Evolutionary conservation across 176 grass and related monocot species (phyloP).

Genomic region (Hsuehochloa calcarea): DNA sequence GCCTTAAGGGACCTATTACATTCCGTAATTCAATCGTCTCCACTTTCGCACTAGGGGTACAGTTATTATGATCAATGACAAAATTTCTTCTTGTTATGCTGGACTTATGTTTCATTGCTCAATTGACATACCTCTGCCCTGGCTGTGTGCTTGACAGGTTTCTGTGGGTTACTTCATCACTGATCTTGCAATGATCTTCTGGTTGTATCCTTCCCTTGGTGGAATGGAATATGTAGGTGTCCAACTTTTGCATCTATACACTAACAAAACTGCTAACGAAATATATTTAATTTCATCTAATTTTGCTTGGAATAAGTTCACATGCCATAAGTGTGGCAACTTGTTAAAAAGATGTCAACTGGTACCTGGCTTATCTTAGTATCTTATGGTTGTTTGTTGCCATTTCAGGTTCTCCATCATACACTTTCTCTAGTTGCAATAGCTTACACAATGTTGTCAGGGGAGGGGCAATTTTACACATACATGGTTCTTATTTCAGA

Average conservation of each 20-base stretch:
- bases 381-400: slow-evolving; percentile 28
- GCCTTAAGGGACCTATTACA: slow-evolving; percentile 55
- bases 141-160: slow-evolving; percentile 55
- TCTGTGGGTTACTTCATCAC: slow-evolving; percentile 92
- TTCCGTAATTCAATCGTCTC: slow-evolving; percentile 76
- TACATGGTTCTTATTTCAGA: slow-evolving; percentile 93
- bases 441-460: slow-evolving; percentile 81
- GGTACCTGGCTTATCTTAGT: not conserved
- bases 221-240: slow-evolving; percentile 96
- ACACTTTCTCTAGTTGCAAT: slow-evolving; percentile 71
- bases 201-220: slow-evolving; percentile 88
- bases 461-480: slow-evolving; percentile 89
- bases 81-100: slow-evolving; percentile 2
- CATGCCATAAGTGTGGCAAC: not conserved
- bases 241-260: slow-evolving; percentile 9
- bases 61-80: slow-evolving; percentile 10
- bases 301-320: not conserved
- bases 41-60: slow-evolving; percentile 80
- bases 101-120: slow-evolving; percentile 27
- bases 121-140: slow-evolving; percentile 28
- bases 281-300: slow-evolving; percentile 19
- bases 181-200: slow-evolving; percentile 91
- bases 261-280: not conserved
- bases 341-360: not conserved
- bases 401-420: slow-evolving; percentile 87